Conservation (phyloP, 1,139 yeast genomes). For the Saccharomyces pastorianus region DNA sequence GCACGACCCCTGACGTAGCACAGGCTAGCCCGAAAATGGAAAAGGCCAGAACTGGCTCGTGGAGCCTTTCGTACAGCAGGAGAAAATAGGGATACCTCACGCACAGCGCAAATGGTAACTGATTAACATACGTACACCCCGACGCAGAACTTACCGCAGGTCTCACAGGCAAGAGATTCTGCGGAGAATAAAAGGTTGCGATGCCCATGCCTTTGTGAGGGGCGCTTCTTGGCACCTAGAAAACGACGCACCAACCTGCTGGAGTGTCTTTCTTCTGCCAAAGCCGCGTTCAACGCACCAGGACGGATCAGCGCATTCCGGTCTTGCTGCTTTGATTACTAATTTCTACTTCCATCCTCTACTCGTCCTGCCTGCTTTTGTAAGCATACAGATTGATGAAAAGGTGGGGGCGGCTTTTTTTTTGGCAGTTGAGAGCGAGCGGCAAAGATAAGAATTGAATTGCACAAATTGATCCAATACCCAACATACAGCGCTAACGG, state of each 20-base stretch:
- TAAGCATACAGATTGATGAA: neutral
- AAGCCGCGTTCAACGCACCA: neutral
- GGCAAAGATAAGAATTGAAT: neutral
- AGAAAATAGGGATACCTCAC: neutral
- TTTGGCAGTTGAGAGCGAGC: neutral
- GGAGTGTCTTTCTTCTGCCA: neutral
- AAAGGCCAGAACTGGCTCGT: neutral
- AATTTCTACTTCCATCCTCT: neutral
- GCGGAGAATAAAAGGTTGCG: neutral
- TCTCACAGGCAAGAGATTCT: neutral
- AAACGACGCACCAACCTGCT: neutral
- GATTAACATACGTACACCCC: conserved; percentile 1
- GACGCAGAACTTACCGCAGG: neutral
- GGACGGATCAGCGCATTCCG: neutral
- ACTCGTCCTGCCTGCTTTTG: neutral
- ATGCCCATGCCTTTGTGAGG: neutral
- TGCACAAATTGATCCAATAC: neutral
- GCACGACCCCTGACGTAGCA: neutral
- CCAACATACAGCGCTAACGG: too few species aligned
- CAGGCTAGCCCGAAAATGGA: neutral
- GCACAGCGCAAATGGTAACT: neutral
- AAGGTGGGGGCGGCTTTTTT: neutral
- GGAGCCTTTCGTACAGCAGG: neutral
- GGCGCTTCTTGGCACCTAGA: neutral
- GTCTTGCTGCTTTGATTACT: neutral